These are phyloP conservation scores for Phytophthora brassicae DNA, from an alignment of 352 stramenopile genomes.

Conservation along the genomic window DNA sequence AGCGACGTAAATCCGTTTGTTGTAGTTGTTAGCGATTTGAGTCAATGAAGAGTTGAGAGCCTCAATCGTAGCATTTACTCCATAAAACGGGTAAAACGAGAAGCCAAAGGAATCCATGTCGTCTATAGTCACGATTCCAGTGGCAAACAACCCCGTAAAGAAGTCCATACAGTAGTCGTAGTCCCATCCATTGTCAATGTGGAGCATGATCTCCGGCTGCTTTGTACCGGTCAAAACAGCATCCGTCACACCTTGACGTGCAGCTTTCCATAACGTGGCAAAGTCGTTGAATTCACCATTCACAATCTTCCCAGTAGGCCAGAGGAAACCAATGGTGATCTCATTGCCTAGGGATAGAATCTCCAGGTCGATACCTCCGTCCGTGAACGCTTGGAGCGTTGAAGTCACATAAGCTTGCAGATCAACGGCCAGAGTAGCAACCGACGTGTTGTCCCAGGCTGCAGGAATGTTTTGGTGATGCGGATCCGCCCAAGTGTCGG, in stretches of 20 bases:
- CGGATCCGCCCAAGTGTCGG: constrained; percentile 39
- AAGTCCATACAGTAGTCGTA: constrained; percentile 33
- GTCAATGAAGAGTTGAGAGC: constrained; percentile 31
- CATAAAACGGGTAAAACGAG: constrained; percentile 44
- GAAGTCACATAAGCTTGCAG: constrained; percentile 34
- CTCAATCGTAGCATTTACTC: constrained; percentile 30
- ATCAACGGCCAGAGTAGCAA: constrained; percentile 18
- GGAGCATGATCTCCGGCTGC: constrained; percentile 40
- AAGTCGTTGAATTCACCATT: constrained; percentile 36
- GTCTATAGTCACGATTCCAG: constrained; percentile 26
- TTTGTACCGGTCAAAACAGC: constrained; percentile 26
- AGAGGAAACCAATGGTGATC: constrained; percentile 37
- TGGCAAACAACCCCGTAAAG: constrained; percentile 35
- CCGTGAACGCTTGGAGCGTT: constrained; percentile 35
- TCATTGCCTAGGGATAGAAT: constrained; percentile 40
- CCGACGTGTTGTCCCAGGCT: constrained; percentile 27
- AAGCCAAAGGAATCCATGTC: constrained; percentile 38
- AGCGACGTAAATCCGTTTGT: constrained; percentile 32
- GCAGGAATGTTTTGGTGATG: constrained; percentile 27
- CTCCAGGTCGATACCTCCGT: constrained; percentile 30
- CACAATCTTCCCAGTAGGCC: constrained; percentile 23
- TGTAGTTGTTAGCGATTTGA: constrained; percentile 30
- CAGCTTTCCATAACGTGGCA: constrained; percentile 32
- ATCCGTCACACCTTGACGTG: constrained; percentile 31
- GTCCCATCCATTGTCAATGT: constrained; percentile 42